Evolutionary conservation across 306 rosid species (phyloP), one percentile per base, ranked within the genome.

Genomic region (Nissolia schottii): DNA sequence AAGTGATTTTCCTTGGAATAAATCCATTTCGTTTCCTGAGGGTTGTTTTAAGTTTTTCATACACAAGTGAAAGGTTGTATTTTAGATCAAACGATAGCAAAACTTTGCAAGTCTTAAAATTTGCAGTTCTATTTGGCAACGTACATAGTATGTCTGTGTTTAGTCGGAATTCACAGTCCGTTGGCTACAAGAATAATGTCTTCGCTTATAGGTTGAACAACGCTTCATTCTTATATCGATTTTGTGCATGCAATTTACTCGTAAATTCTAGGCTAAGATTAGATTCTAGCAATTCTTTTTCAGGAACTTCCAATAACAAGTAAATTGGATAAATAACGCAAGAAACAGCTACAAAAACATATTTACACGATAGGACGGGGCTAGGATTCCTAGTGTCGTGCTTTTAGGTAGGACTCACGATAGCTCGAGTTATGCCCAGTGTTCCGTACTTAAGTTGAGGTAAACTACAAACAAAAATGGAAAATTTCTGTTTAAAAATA

Each of bases 31-130:
- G 25, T 54, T 34, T 71, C 23, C 64, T 51, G 69, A 64, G 75
- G 57, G 68, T 46, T 66, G 72, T 73, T n/a, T n/a, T 82, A 55
- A 55, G 67, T 68, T 82, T 81, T 73, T 49, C 74, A 64, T 68
- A 68, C 65, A 74, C 60, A 62, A 54, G 74, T 55, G 46, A 63
- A 68, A 38, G 80, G 77, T 66, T 78, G 70, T 74, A 81, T 77
- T 77, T n/a, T 67, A 50, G 73, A 71, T 51, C 37, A 65, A 64
- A 58, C 53, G 64, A 57, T 65, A 35, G 72, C 66, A 56, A 31
- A 55, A 60, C 61, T 69, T 56, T 59, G 64, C 66, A 70, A 32
- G 38, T 34, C 69, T 35, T 71, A 22, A n/a, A 49, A 23, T 40
- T 66, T 7, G 63, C 75, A 14, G 69, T 78, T 37, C 64, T 74